A percentile compares a stretch with the other conserved stretches of the same genome.
Conservation (phyloP, 73 alveolate genomes). For the Blepharisma stoltei region DNA sequence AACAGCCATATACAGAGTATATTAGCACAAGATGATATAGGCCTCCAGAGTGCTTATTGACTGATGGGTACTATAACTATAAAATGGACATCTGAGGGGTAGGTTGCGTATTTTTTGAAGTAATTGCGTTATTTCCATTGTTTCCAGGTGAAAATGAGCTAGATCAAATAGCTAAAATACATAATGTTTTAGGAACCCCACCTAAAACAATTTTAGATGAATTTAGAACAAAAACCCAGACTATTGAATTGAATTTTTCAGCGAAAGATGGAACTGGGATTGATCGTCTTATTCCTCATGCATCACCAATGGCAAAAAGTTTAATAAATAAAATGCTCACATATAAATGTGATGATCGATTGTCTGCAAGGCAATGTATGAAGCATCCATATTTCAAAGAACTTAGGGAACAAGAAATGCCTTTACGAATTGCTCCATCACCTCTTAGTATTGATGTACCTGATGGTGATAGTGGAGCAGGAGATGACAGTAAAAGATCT, state of each 20-base stretch:
- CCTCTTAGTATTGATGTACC: background rate
- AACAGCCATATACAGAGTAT: slow-evolving; percentile 93
- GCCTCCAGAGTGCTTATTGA: slow-evolving; percentile 90
- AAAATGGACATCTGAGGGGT: slow-evolving; percentile 99
- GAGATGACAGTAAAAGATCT: slow-evolving; percentile 34
- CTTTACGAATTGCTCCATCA: slow-evolving; percentile 18
- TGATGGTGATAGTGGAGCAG: slow-evolving; percentile 26
- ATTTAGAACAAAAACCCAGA: slow-evolving; percentile 72
- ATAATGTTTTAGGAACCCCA: slow-evolving; percentile 90
- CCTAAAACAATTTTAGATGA: slow-evolving; percentile 68
- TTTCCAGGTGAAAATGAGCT: slow-evolving; percentile 98
- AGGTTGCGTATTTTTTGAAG: slow-evolving; percentile 98
- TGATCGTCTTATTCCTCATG: slow-evolving; percentile 61
- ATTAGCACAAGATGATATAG: slow-evolving; percentile 88
- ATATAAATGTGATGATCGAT: slow-evolving; percentile 57
- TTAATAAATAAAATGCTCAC: slow-evolving; percentile 43
- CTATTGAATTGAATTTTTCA: slow-evolving; percentile 86
- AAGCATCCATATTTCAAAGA: slow-evolving; percentile 73
- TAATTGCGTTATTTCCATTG: slow-evolving; percentile 77
- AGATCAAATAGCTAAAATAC: slow-evolving; percentile 93
- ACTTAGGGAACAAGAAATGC: slow-evolving; percentile 55
- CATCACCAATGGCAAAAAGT: slow-evolving; percentile 59
- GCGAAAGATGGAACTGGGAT: slow-evolving; percentile 85
- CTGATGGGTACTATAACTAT: slow-evolving; percentile 98
- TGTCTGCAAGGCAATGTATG: slow-evolving; percentile 71